Base-by-base conservation (phyloP, 371 early-diverging fungal species). In the Actinomucor elegans region DNA sequence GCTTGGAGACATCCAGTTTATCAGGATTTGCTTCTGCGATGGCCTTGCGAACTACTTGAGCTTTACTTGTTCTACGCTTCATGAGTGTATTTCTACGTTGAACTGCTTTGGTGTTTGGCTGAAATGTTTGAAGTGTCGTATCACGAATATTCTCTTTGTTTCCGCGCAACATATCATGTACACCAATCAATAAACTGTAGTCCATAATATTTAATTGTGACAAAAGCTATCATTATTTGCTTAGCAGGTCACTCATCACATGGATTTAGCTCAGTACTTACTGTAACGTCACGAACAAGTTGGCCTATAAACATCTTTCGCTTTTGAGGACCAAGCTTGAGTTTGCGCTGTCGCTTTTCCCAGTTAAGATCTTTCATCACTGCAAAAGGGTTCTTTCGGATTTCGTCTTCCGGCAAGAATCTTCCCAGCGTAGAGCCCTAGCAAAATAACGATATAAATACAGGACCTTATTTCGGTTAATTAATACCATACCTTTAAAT, bases 341-440 rank as follows among this genome's bases (percentile, higher is more conserved):
- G 67, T 61, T 88, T 86, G 18, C 86, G 76, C n/a, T 78, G 73
- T 46, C 81, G 74, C 17, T 89, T 81, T 55, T 90, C 66, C 94
- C 96, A 98, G 68, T 98, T 97, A 52, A 93, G 69, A 77, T 98
- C 99, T 71, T 98, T 98, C 79, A 96, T 83, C 12, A 93, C 93
- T 1, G 93, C 90, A 28, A 86, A 73, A 8, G 95, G 94, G 59
- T 88, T 88, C 51, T 78, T 83, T 37, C 75, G 75, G 15, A 87
- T 72, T 51, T 94, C 94, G 55, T 91, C 90, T 53, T 84, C 80
- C 27, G 81, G 83, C 42, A 89, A 80, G 32, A 82, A 72, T 36
- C 99, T 86, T 11, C 99, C 99, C 28, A 94, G 69, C 8, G 89
- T 85, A 0, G 97, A 97, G 15, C 77, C 77, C 67, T 73, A 49